These are phyloP conservation scores for Naganishia vaughanmartiniae DNA, from an alignment of 768 basidiomycete genomes.

Conservation along the genomic window DNA sequence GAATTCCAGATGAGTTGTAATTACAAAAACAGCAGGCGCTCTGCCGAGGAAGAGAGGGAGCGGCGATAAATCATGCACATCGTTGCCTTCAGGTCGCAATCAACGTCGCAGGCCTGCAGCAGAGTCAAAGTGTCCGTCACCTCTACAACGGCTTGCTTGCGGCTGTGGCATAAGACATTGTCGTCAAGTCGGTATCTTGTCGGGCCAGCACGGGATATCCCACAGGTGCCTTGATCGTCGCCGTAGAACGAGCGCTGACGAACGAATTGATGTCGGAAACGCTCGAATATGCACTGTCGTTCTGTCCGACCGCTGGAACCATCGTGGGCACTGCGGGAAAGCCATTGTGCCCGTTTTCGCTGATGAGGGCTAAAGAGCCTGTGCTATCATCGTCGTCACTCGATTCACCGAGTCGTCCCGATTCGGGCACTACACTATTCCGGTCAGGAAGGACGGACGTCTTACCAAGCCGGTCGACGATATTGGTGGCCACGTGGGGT, in stretches of 20 bases:
- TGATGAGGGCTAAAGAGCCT: too few relatives aligned
- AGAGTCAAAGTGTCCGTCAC: neutral
- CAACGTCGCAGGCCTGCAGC: neutral
- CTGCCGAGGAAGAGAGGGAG: neutral
- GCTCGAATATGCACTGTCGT: neutral
- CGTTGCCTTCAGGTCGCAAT: neutral
- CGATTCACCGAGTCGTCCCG: neutral
- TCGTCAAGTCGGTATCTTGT: constrained; percentile 8
- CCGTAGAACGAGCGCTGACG: neutral
- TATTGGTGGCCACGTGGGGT: neutral
- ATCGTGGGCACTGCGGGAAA: neutral
- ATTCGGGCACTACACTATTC: constrained; percentile 1
- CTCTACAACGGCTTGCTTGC: neutral
- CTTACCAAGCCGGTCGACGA: neutral
- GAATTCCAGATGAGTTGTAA: constrained; percentile 16
- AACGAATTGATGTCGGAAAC: constrained; percentile 1
- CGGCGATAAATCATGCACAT: neutral
- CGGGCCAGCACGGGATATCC: neutral
- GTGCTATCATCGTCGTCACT: neutral
- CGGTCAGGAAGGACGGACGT: neutral
- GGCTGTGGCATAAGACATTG: constrained; percentile 16
- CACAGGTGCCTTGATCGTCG: neutral
- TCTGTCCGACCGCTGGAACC: neutral
- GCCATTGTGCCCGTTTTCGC: neutral
- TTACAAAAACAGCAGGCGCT: neutral